Percentiles rank a stretch among this genome's conserved stretches.
These are phyloP conservation scores for Peribolospora kevripleyi DNA, from an alignment of 768 basidiomycete genomes.

Conservation along the genomic window DNA sequence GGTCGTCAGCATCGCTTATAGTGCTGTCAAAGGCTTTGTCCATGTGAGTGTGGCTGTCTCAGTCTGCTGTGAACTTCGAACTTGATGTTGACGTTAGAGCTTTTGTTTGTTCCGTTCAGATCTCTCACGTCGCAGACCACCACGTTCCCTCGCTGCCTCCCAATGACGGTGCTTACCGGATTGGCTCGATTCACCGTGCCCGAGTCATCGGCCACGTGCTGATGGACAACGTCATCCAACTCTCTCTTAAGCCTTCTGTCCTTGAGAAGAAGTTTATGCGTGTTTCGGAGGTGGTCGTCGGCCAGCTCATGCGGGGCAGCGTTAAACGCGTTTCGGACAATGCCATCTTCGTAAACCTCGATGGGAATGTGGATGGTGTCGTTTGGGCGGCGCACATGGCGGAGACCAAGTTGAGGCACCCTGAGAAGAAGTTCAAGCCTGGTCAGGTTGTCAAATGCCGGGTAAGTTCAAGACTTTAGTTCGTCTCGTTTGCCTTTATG, in stretches of 20 bases:
- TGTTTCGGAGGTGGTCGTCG: slow-evolving; percentile 55
- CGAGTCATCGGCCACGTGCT: slow-evolving; percentile 65
- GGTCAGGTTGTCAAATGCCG: slow-evolving; percentile 64
- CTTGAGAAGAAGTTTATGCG: slow-evolving; percentile 68
- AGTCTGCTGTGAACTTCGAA: no score
- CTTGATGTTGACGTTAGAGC: slow-evolving; percentile 39
- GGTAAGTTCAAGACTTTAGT: slow-evolving; percentile 26
- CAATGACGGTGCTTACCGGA: slow-evolving; percentile 53
- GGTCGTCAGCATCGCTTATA: slow-evolving; percentile 36
- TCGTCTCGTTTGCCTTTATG: background rate
- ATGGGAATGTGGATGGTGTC: slow-evolving; percentile 71
- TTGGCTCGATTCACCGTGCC: slow-evolving; percentile 52
- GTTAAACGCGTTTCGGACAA: slow-evolving; percentile 62
- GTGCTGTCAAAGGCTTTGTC: slow-evolving; percentile 28
- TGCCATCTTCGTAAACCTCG: slow-evolving; percentile 60
- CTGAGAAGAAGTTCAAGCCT: slow-evolving; percentile 64
- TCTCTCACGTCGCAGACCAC: slow-evolving; percentile 79
- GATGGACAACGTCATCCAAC: slow-evolving; percentile 65
- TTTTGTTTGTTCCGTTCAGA: slow-evolving; percentile 27
- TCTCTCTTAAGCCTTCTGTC: slow-evolving; percentile 61
- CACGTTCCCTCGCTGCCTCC: slow-evolving; percentile 47
- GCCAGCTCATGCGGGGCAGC: slow-evolving; percentile 44
- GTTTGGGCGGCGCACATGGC: slow-evolving; percentile 89
- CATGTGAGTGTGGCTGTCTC: no score
- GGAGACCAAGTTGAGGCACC: slow-evolving; percentile 72